Base-by-base conservation (phyloP, 441 rosid genomes). In the Populus hybrid region DNA sequence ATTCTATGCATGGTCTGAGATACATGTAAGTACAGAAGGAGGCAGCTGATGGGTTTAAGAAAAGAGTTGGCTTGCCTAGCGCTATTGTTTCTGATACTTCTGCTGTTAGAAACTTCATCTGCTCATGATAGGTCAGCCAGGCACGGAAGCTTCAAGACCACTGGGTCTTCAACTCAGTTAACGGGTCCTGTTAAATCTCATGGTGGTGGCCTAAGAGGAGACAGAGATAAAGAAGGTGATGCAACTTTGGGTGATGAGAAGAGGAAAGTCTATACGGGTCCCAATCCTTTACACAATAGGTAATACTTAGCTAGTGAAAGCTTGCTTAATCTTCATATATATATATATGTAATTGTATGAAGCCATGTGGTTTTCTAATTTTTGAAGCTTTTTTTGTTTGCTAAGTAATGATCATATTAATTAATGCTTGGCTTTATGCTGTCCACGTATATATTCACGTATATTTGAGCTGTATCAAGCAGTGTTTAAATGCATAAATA, bases 281-380 rank as follows among this genome's bases (percentile, higher is more conserved):
- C 97, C 70, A 91, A 92, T 82, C 97, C 97, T 83, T 86, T 92
- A 74, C 97, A 92, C 75, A 92, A 92, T 79, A 83, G 91, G 85
- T 61, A 61, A 23, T 4, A 61, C 5, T 23, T 90, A 36, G 30
- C 59, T 5, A 14, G 40, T 21, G 19, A 7, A 53, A 3, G 35
- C 32, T 26, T 40, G 61, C 6, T 14, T 40, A 34, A 19, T 19
- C 57, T n/a, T 35, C 42, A 63, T 73, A 5, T 14, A 1, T 72
- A 11, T 9, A 71, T 63, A 63, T 73, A 9, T 12, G 0, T 72
- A 6, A 28, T 2, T 61, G 16, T 63, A 61, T 46, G 14, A 16
- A 10, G 34, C 6, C 28, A 6, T 42, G 3, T 12, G 23, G 38
- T 7, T 75, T 68, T 68, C 40, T 68, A 68, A 6, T 68, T 30